Conservation (phyloP, 1,139 yeast genomes). For the Zygosaccharomyces pseudobailii region DNA sequence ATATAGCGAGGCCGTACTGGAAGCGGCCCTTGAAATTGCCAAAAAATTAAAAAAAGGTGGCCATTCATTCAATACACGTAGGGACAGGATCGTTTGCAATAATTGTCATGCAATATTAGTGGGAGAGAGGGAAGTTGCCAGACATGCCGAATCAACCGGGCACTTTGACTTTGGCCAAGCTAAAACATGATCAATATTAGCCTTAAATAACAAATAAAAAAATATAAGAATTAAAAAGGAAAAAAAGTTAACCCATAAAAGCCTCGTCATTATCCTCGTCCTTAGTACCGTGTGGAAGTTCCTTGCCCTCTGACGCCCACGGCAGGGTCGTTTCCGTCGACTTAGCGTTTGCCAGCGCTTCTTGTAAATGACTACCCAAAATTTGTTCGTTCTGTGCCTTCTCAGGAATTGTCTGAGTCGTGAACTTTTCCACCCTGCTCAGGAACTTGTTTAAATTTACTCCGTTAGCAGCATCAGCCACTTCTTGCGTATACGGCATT, state of each 20-base stretch:
- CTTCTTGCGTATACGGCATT: constrained; percentile 81
- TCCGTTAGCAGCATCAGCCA: constrained; percentile 89
- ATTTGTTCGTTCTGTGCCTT: constrained; percentile 29
- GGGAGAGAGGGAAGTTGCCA: constrained; percentile 65
- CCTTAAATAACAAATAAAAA: not conserved
- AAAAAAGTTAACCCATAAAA: constrained; percentile 10
- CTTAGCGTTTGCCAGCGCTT: constrained; percentile 24
- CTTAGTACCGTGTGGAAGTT: constrained; percentile 1
- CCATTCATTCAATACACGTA: constrained; percentile 64
- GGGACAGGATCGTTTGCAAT: constrained; percentile 55
- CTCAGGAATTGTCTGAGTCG: constrained; percentile 32
- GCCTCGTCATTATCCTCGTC: constrained; percentile 12
- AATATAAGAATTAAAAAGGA: constrained; percentile 5
- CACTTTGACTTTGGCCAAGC: constrained; percentile 66
- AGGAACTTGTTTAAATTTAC: constrained; percentile 63
- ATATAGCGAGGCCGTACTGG: constrained; percentile 33
- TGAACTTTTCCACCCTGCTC: constrained; percentile 54
- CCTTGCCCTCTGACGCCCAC: constrained; percentile 19
- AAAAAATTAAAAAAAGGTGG: constrained; percentile 46
- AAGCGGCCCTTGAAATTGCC: constrained; percentile 42
- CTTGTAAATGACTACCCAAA: constrained; percentile 27
- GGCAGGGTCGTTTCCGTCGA: constrained; percentile 34
- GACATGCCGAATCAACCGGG: constrained; percentile 61
- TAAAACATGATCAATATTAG: constrained; percentile 1
- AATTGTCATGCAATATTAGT: constrained; percentile 49